A percentile compares a stretch with the other conserved stretches of the same genome.
Evolutionary conservation across 2,329 filamentous ascomycete species (phyloP).

Genomic region (Colletotrichum neosansevieriae): DNA sequence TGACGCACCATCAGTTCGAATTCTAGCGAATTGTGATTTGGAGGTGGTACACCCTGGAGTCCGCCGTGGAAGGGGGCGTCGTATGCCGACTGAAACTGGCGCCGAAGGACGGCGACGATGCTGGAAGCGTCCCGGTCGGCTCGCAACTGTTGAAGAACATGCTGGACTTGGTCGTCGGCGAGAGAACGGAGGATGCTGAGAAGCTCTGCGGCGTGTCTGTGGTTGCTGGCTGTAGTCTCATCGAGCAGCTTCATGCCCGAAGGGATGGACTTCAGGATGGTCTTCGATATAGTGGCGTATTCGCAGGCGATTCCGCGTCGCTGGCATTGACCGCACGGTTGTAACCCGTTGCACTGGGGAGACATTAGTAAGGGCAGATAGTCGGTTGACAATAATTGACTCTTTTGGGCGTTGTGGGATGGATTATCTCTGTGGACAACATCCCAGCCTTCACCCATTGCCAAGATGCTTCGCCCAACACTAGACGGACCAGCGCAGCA

Average conservation of each 20-base stretch:
- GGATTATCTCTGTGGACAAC: too few relatives aligned
- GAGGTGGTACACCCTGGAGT: constrained; percentile 8
- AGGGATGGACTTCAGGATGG: constrained; percentile 30
- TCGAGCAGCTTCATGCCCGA: constrained; percentile 18
- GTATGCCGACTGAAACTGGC: neutral
- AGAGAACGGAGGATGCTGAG: constrained; percentile 21
- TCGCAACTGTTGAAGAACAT: constrained; percentile 21
- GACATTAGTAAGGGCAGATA: neutral
- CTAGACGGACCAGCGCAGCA: too few relatives aligned
- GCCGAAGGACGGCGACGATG: constrained; percentile 9
- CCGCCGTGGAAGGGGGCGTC: constrained; percentile 4
- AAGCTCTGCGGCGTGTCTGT: constrained; percentile 17
- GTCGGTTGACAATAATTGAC: too few relatives aligned
- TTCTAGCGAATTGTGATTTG: constrained; percentile 21
- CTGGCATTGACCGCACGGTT: constrained; percentile 29
- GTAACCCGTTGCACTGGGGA: constrained; percentile 23
- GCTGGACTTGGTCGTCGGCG: constrained; percentile 7
- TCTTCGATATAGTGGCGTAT: constrained; percentile 25
- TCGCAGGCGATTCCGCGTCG: constrained; percentile 29
- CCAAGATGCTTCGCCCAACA: too few relatives aligned
- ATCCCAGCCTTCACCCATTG: too few relatives aligned
- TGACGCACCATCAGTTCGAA: constrained; percentile 33
- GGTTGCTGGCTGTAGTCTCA: constrained; percentile 7
- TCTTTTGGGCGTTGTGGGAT: too few relatives aligned
- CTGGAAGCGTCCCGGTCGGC: constrained; percentile 11